Base-by-base conservation (phyloP, 768 basidiomycete species). In the Lactarius trivialis region DNA sequence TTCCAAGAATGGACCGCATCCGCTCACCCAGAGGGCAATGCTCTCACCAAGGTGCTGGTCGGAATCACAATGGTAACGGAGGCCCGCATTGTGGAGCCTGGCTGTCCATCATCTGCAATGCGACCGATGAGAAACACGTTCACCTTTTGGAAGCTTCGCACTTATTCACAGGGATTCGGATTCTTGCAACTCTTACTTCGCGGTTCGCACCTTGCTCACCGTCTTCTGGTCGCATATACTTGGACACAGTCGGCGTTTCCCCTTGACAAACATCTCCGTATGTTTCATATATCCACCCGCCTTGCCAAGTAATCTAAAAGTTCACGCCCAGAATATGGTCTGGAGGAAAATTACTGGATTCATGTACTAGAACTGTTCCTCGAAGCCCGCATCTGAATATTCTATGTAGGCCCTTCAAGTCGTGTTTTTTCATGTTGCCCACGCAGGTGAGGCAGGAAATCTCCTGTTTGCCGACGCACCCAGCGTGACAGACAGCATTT, bases 281-380 rank as follows among this genome's bases (percentile, higher is more conserved):
- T 30, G 51, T 52, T 17, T 30, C 28, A 15, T 30, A 21, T 9
- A 5, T 28, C n/a, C 28, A 32, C 2, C 17, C 7, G 5, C n/a
- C 15, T 32, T 9, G 7, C 7, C 3, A 12, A n/a, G n/a, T 9
- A 2, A 19, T 3, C 51, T 30, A n/a, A 52, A 14, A 2, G 32
- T 52, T n/a, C 8, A 17, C 4, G 11, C n/a, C 1, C 7, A 52
- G 51, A 32, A 33, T 30, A 52, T 33, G 8, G 39, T 17, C 19
- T 64, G 32, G 54, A 64, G 17, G 63, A 64, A 26, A 64, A 64
- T 24, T 64, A 64, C 26, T 64, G 58, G 63, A 49, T 14, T 7
- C 63, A 64, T 11, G 54, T 64, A n/a, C n/a, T n/a, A 4, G 63
- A 51, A 15, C 50, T 64, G 58, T 64, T 64, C 39, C 63, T 58